Evolutionary conservation across 2,329 filamentous ascomycete species (phyloP).

Genomic region (Trichoderma endophyticum): DNA sequence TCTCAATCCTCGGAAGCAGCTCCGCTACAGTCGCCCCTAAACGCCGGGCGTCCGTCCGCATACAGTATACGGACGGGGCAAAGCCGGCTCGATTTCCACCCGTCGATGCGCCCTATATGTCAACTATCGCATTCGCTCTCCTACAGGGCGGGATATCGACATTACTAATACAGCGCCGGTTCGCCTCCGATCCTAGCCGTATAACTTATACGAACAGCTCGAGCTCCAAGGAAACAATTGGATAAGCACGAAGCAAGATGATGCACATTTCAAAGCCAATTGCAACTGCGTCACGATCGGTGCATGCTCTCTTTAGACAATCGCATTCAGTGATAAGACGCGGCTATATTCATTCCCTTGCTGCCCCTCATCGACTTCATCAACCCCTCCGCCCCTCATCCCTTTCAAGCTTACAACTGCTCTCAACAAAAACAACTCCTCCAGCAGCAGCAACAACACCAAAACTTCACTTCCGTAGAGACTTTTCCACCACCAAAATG

Average conservation of each 20-base stretch:
- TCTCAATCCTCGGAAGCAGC: too few species aligned
- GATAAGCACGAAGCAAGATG: not conserved
- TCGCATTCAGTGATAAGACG: not conserved
- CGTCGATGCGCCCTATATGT: not conserved
- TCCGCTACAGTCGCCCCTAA: not conserved
- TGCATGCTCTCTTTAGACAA: not conserved
- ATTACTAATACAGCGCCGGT: not conserved
- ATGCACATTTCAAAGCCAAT: not conserved
- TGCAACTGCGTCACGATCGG: not conserved
- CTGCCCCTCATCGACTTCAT: conserved; percentile 2
- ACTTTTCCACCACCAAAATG: conserved; percentile 43
- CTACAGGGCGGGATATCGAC: not conserved
- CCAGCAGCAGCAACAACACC: not conserved
- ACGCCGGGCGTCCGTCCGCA: not conserved
- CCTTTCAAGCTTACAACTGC: not conserved
- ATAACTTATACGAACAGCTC: not conserved
- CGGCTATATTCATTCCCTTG: not conserved
- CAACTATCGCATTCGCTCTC: not conserved
- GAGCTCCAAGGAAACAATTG: not conserved
- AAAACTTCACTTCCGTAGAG: not conserved
- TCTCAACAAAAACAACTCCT: not conserved
- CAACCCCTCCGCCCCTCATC: conserved; percentile 10
- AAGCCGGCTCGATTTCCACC: not conserved
- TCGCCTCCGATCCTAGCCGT: not conserved
- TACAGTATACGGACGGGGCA: not conserved